A percentile compares a stretch with the other conserved stretches of the same genome.
Conservation (phyloP, 2,329 filamentous ascomycete genomes). For the Nigrospora osmanthi region DNA sequence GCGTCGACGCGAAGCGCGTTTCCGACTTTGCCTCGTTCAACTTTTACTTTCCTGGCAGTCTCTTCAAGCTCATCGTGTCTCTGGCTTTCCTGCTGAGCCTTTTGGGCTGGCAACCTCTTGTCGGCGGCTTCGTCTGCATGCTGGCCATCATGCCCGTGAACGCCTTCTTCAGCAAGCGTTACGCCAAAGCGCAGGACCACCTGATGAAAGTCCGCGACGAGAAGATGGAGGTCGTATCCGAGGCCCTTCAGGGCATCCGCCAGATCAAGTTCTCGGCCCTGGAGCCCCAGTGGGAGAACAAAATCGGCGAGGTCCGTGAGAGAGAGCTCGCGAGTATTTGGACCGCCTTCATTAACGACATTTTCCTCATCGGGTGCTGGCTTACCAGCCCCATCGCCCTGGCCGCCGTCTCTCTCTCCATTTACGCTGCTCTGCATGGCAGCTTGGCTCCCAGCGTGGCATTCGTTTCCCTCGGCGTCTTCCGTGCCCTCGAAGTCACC, state of each 20-base stretch:
- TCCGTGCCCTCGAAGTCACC: conserved; percentile 65
- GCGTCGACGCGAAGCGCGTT: conserved; percentile 65
- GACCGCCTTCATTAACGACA: conserved; percentile 57
- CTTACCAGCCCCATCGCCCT: conserved; percentile 67
- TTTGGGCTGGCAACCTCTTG: conserved; percentile 63
- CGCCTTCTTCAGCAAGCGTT: conserved; percentile 55
- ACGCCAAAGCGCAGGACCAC: conserved; percentile 55
- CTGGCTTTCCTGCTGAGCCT: conserved; percentile 59
- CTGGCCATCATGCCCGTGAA: conserved; percentile 61
- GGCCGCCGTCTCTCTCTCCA: conserved; percentile 61
- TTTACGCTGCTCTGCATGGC: conserved; percentile 58
- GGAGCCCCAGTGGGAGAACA: conserved; percentile 66
- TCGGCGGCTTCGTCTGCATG: conserved; percentile 59
- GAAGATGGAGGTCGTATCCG: conserved; percentile 69
- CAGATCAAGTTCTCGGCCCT: conserved; percentile 81
- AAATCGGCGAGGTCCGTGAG: conserved; percentile 56
- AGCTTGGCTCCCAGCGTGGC: conserved; percentile 63
- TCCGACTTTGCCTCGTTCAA: conserved; percentile 61
- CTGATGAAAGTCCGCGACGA: conserved; percentile 71
- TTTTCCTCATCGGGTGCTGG: conserved; percentile 59
- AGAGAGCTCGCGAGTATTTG: conserved; percentile 61
- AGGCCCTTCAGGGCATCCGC: conserved; percentile 70
- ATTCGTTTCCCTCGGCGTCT: conserved; percentile 70
- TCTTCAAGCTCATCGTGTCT: conserved; percentile 58
- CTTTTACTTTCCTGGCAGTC: conserved; percentile 53